Percentiles rank a stretch among this genome's conserved stretches.
Conservation (phyloP, 2,329 filamentous ascomycete species). For the Aspergillus japonicus region DNA sequence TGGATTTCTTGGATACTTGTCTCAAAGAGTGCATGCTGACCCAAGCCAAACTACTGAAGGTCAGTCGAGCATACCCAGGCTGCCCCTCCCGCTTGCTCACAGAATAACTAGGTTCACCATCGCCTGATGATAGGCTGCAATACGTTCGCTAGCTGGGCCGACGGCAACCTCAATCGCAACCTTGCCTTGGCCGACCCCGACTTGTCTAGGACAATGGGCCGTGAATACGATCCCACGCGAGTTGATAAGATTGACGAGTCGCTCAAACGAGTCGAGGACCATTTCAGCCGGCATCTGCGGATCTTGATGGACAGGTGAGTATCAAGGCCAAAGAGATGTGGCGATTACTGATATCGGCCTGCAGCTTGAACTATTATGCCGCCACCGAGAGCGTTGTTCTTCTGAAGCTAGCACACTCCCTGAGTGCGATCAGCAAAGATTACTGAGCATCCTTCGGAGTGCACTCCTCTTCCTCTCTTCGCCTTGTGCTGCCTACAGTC, state of each 20-base stretch:
- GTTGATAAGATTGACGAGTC: conserved; percentile 81
- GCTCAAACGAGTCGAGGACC: conserved; percentile 85
- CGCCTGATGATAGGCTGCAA: conserved; percentile 96
- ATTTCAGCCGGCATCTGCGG: conserved; percentile 88
- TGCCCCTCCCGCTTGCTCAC: not conserved
- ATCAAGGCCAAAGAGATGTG: not conserved
- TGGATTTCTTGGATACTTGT: conserved; percentile 96
- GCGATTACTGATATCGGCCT: not conserved
- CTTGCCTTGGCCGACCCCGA: conserved; percentile 82
- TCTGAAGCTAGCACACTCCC: conserved; percentile 63
- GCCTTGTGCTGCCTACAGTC: not conserved
- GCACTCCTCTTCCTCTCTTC: not conserved
- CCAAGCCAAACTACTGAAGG: conserved; percentile 88
- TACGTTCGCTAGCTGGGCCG: conserved; percentile 85
- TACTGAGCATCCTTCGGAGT: conserved; percentile 29
- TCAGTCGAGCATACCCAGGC: conserved; percentile 45
- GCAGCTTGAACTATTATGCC: conserved; percentile 81
- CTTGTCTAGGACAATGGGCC: conserved; percentile 48
- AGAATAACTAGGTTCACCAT: conserved; percentile 75
- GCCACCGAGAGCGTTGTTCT: conserved; percentile 96
- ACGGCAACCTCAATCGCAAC: conserved; percentile 76
- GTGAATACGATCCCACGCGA: conserved; percentile 57
- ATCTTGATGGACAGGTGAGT: conserved; percentile 78
- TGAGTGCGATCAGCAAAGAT: conserved; percentile 44
- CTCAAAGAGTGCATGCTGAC: conserved; percentile 99